Base-by-base conservation (phyloP, 2,329 filamentous ascomycete genomes). In the Xylariaceae sp. region DNA sequence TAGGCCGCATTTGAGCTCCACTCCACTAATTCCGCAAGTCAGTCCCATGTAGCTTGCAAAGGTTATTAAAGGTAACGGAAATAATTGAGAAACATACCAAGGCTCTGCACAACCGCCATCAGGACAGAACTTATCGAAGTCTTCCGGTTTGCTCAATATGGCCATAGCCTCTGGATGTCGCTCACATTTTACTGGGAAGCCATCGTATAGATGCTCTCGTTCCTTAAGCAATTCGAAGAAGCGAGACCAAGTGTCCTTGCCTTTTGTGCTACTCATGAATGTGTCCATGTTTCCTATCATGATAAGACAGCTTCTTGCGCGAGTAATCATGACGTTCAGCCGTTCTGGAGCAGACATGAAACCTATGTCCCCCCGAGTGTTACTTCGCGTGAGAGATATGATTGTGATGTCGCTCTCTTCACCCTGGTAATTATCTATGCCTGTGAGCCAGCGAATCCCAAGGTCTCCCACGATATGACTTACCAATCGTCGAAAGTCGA, bases 401-500 rank as follows among this genome's bases (percentile, higher is more conserved):
- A 93, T 81, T 0, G 92, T 86, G 14, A 93, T 87, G 1, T 92
- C 84, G 33, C 84, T 86, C 62, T 93, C 89, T 66, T 92, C 89
- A 1, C 90, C 89, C 69, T 92, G 90, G 55, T 89, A 93, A 59
- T 92, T 92, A 60, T 92, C 89, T 87, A 92, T n/a, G n/a, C n/a
- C n/a, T n/a, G n/a, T n/a, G n/a, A n/a, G n/a, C n/a, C n/a, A n/a
- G n/a, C n/a, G n/a, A n/a, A n/a, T n/a, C n/a, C n/a, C n/a, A n/a
- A n/a, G n/a, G n/a, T n/a, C n/a, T n/a, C n/a, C n/a, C n/a, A n/a
- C n/a, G n/a, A n/a, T n/a, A n/a, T n/a, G n/a, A n/a, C n/a, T n/a
- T n/a, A n/a, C n/a, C n/a, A n/a, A n/a, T 88, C 0, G 89, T 91
- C 0, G 89, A 90, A 0, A 92, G 76, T 0, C 81, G 77, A 23